Base-by-base conservation (phyloP, 169 alveolate species). In the Plasmodium adleri region DNA sequence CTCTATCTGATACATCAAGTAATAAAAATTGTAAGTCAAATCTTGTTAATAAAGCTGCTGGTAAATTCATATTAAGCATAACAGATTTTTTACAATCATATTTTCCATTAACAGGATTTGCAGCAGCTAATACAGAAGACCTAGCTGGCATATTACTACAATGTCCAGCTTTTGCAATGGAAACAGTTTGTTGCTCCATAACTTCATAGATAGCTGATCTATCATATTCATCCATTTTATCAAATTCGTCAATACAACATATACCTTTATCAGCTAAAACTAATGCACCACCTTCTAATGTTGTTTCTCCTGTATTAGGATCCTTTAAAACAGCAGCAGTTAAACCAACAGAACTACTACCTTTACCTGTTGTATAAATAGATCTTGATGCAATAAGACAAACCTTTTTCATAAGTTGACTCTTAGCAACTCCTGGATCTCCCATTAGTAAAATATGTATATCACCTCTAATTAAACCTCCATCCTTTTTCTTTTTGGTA, bases 341-440 rank as follows among this genome's bases (percentile, higher is more conserved):
- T 54, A 98, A 95, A 93, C 99, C 99, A 12, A 98, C 99, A 7
- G 99, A 98, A 49, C 98, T 95, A 75, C 99, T 95, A 20, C 99
- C 99, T 90, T 98, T 98, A 10, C 99, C 98, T 0, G 99, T 96
- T 43, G 99, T 98, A 92, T 98, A 97, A n/a, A 97, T 96, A 9
- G 98, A 96, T 62, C 99, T 93, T 7, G 98, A 97, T 15, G 99
- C 97, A 17, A 97, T 95, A 63, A 88, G 72, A 88, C 97, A 93
- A 26, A 95, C 97, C 86, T 96, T 96, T 93, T 97, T 98, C 93
- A 98, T 93, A 70, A 98, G 94, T 92, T 98, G 99, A 78, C 95
- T 90, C 94, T 98, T 98, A 13, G 99, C 99, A n/a, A 98, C 99
- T 22, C 99, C 99, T 4, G 99, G 99, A 90, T 98, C 99, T 1